Conservation (phyloP, 2,329 filamentous ascomycete species). For the Fusarium irregulare region DNA sequence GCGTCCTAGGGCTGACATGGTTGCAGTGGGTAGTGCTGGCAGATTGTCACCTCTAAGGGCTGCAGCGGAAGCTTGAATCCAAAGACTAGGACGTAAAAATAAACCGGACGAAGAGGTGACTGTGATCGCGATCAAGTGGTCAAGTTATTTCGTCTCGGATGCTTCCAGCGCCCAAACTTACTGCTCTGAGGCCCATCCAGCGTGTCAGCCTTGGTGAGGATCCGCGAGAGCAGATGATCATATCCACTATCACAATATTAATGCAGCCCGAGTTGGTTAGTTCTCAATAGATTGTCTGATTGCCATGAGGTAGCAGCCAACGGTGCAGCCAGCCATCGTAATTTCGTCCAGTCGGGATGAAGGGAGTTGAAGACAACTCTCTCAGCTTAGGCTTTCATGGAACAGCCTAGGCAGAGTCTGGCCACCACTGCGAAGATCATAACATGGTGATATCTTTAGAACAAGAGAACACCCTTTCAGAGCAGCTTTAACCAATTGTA, state of each 20-base stretch:
- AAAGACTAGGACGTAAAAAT: neutral
- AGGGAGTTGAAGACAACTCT: neutral
- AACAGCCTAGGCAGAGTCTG: conserved; percentile 28
- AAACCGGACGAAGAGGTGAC: neutral
- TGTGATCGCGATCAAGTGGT: neutral
- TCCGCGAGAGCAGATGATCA: conserved; percentile 17
- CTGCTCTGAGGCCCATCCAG: neutral
- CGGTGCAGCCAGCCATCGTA: conserved; percentile 14
- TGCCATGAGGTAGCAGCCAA: neutral
- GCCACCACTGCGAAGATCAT: conserved; percentile 29
- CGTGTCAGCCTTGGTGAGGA: conserved; percentile 31
- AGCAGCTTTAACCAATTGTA: neutral
- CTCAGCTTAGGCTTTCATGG: conserved; percentile 28
- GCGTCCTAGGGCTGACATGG: conserved; percentile 46
- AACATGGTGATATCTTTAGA: conserved; percentile 28
- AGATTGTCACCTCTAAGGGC: neutral
- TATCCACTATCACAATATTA: conserved; percentile 26
- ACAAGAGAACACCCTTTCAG: conserved; percentile 1
- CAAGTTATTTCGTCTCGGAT: neutral
- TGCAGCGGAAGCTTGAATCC: neutral
- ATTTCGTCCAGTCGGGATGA: conserved; percentile 7
- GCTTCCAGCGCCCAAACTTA: neutral
- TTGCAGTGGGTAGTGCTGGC: conserved; percentile 24
- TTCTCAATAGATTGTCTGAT: neutral
- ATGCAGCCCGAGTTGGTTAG: conserved; percentile 29